phyloP scores from a whole-genome alignment of 306 rosid species.

The Cucumis sativus region Cucumber_9930_V3 NC_026660.2:8439501-8440000 shows the following conservation, averaged over 20 bases:
- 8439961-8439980: slow-evolving; percentile 29
- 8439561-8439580: too few relatives aligned
- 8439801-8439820: slow-evolving; percentile 68
- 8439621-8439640: neutral
- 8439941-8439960: slow-evolving; percentile 17
- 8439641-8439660: neutral
- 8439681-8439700: slow-evolving; percentile 63
- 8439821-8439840: slow-evolving; percentile 56
- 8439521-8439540: too few relatives aligned
- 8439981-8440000: slow-evolving; percentile 37
- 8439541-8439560: too few relatives aligned
- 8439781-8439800: slow-evolving; percentile 28
- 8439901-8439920: slow-evolving; percentile 49
- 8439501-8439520: too few relatives aligned
- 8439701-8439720: slow-evolving; percentile 61
- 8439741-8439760: slow-evolving; percentile 74
- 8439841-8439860: slow-evolving; percentile 36
- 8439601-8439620: too few relatives aligned
- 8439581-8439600: too few relatives aligned
- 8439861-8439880: slow-evolving; percentile 44
- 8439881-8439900: slow-evolving; percentile 68
- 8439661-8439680: neutral
- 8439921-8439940: slow-evolving; percentile 33
- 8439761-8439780: slow-evolving; percentile 64
- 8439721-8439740: slow-evolving; percentile 56